Base-by-base conservation (phyloP, 2,329 filamentous ascomycete species). In the Cladosporium sp. region DNA sequence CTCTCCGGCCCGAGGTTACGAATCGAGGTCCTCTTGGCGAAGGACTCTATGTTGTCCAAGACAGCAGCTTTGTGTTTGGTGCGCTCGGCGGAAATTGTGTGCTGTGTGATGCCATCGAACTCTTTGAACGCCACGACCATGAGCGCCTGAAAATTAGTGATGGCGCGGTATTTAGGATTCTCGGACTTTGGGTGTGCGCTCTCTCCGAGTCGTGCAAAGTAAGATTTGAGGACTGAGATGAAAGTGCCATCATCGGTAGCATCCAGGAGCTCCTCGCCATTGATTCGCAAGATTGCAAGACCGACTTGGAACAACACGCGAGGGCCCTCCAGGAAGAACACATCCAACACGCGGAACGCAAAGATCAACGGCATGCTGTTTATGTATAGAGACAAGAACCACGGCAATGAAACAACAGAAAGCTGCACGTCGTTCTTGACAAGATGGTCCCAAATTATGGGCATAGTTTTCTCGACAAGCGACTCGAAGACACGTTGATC, bases 71-170 rank as follows among this genome's bases (percentile, higher is more conserved):
- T 97, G 75, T 97, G 95, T 75, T 92, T 96, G 40, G 89, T 81
- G 20, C 94, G 87, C 70, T 95, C 83, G 65, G 97, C 94, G 0
- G 88, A 89, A 61, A 99, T 92, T 52, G 88, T 96, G 70, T 86
- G 88, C 71, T 99, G 93, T 0, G 94, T 99, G 66, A 99, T 96
- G 40, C 88, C 90, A 0, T 93, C 89, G 70, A 99, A 99, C 70
- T 99, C 94, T 67, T 97, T 97, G 77, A 99, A 99, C 0, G 94
- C 94, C 19, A 97, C 94, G 3, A 99, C 94, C 92, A 99, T 97
- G 59, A 99, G 84, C 73, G 97, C 94, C 69, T 99, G 94, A 72
- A 99, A 99, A 49, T 90, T 85, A 5, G 95, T 99, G 56, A 99
- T 94, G 0, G 92, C 91, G 55, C 93, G 85, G 55, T 97, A 80